A percentile compares a stretch with the other conserved stretches of the same genome.
These are phyloP conservation scores for Polygonum maritimum DNA, from an alignment of 148 eudicot species.

Conservation along the genomic window DNA sequence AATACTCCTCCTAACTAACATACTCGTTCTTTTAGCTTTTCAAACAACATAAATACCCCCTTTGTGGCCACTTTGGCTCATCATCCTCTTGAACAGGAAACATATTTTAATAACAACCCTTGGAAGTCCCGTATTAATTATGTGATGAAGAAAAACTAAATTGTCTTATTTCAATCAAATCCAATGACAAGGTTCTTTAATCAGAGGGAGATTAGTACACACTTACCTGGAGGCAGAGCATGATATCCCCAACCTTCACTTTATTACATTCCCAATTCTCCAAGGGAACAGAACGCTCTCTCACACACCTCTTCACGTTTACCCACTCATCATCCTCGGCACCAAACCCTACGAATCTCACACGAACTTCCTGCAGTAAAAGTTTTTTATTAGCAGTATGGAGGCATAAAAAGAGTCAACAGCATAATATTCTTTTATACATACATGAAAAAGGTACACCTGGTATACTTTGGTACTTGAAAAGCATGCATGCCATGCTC, in stretches of 20 bases:
- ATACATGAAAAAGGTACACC: neutral
- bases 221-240: slow-evolving; percentile 85
- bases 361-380: slow-evolving; percentile 70
- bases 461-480: neutral
- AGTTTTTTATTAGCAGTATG: neutral
- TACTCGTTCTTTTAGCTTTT: too few species aligned
- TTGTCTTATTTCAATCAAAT: too few species aligned
- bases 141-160: too few species aligned
- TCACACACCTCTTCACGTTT: slow-evolving; percentile 43
- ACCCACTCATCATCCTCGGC: slow-evolving; percentile 94
- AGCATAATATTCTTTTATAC: neutral
- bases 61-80: too few species aligned
- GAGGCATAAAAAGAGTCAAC: neutral
- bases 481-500: neutral
- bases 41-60: too few species aligned
- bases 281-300: slow-evolving; percentile 70
- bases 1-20: too few species aligned
- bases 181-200: too few species aligned
- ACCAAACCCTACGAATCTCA: slow-evolving; percentile 79
- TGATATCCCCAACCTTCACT: slow-evolving; percentile 57
- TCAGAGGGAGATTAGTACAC: neutral
- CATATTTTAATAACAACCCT: too few species aligned
- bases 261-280: slow-evolving; percentile 73
- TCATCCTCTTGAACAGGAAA: too few species aligned
- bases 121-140: too few species aligned